A percentile compares a stretch with the other conserved stretches of the same genome.
phyloP scores from a whole-genome alignment of 805 yeast species.

The Lipomyces orientalis region DNA sequence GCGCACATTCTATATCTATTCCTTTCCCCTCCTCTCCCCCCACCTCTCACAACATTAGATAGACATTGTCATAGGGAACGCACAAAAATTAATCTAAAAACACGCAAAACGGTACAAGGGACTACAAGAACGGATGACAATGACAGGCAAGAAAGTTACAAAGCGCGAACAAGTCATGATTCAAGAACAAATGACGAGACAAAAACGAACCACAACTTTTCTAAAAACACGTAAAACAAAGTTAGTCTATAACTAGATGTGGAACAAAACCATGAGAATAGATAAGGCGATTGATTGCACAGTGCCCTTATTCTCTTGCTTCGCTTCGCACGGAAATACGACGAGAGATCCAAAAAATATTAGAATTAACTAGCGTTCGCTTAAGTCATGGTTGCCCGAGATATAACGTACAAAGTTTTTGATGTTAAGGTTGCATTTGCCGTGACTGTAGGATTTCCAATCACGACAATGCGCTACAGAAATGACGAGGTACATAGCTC shows the following conservation, averaged over 20 bases:
- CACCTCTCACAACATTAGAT: neutral
- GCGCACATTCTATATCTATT: neutral
- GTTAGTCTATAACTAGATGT: neutral
- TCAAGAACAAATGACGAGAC: neutral
- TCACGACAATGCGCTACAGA: neutral
- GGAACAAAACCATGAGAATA: neutral
- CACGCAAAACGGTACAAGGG: neutral
- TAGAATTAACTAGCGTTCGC: neutral
- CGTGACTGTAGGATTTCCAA: neutral
- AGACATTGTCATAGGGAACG: neutral
- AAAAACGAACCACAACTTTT: conserved; percentile 4
- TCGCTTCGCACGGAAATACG: neutral
- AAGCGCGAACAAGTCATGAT: neutral
- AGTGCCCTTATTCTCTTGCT: neutral
- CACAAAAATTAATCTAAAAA: neutral
- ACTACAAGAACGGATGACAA: neutral
- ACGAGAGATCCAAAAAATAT: neutral
- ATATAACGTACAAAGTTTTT: neutral
- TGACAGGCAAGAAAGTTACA: neutral
- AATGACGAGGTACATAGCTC: neutral
- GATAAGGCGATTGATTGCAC: neutral
- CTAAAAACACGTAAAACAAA: neutral
- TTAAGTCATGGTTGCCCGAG: neutral
- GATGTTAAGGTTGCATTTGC: neutral
- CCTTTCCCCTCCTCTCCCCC: neutral